Evolutionary conservation across 495 filamentous ascomycete species (phyloP).

Genomic region (Penicillium verhagenii): DNA sequence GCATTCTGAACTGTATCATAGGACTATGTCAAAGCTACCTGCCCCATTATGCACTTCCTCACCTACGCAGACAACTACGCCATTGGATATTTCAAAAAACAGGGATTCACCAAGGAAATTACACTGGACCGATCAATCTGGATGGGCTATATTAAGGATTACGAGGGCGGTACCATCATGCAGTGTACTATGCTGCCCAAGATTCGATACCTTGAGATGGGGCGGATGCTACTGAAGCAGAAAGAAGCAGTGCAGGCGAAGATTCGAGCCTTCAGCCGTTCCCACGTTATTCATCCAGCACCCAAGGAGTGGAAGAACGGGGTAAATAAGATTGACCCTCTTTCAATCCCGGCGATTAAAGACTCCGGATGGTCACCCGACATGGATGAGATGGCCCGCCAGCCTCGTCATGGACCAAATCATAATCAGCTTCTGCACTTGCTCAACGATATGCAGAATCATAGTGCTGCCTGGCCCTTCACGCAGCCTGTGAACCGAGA

Average conservation of each 20-base stretch:
- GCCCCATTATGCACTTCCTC: slow-evolving; percentile 95
- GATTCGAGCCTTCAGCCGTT: slow-evolving; percentile 86
- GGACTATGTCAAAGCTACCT: slow-evolving; percentile 97
- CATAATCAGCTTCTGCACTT: slow-evolving; percentile 91
- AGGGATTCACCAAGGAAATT: slow-evolving; percentile 98
- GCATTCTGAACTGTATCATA: slow-evolving; percentile 9
- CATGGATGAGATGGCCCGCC: slow-evolving; percentile 95
- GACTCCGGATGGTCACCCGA: slow-evolving; percentile 92
- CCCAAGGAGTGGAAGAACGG: slow-evolving; percentile 83
- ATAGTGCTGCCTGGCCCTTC: slow-evolving; percentile 90
- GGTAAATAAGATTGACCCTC: slow-evolving; percentile 68
- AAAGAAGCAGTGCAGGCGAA: slow-evolving; percentile 93
- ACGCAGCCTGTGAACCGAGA: slow-evolving; percentile 90
- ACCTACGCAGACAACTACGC: slow-evolving; percentile 99
- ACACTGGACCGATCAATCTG: slow-evolving; percentile 84
- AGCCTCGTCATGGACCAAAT: slow-evolving; percentile 96
- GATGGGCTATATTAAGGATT: slow-evolving; percentile 99
- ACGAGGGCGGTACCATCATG: slow-evolving; percentile 99
- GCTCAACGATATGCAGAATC: slow-evolving; percentile 93
- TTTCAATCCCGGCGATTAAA: slow-evolving; percentile 78
- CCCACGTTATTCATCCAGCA: slow-evolving; percentile 80
- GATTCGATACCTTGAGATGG: slow-evolving; percentile 89
- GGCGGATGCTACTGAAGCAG: slow-evolving; percentile 96
- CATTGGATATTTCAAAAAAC: slow-evolving; percentile 99
- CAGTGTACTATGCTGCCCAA: slow-evolving; percentile 96